Conservation (phyloP, 2,329 filamentous ascomycete species). For the Alternaria triticina region DNA sequence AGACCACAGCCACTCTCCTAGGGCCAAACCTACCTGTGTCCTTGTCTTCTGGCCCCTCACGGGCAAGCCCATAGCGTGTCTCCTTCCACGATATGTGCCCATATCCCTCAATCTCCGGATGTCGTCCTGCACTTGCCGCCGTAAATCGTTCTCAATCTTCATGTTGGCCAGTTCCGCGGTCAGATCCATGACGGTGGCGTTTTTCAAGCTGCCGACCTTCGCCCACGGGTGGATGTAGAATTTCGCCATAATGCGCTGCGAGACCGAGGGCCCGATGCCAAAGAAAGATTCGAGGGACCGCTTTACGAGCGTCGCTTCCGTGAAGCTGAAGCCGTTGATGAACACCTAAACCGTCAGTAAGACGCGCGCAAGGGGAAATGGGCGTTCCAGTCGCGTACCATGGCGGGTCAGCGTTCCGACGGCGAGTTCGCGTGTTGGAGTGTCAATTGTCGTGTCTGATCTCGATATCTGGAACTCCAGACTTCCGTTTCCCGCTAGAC, state of each 20-base stretch:
- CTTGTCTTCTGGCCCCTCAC: constrained; percentile 90
- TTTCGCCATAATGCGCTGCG: constrained; percentile 81
- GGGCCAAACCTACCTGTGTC: constrained; percentile 63
- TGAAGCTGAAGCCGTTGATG: constrained; percentile 86
- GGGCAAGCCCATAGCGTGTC: constrained; percentile 91
- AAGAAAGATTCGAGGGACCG: constrained; percentile 67
- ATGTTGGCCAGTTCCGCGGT: constrained; percentile 86
- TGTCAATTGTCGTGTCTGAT: constrained; percentile 10
- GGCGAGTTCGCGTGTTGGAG: constrained; percentile 24
- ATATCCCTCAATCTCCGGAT: constrained; percentile 88
- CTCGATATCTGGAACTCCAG: constrained; percentile 14
- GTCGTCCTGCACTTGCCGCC: constrained; percentile 79
- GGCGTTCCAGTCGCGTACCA: constrained; percentile 27
- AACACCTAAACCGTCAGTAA: constrained; percentile 66
- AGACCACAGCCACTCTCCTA: background rate
- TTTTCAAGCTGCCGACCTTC: constrained; percentile 75
- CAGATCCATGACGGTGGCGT: constrained; percentile 79
- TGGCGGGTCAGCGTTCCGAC: constrained; percentile 24
- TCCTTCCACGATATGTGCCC: constrained; percentile 83
- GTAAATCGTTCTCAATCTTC: constrained; percentile 91
- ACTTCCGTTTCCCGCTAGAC: constrained; percentile 9
- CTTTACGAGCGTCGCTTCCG: constrained; percentile 82
- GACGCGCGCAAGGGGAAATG: constrained; percentile 15
- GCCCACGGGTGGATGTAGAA: constrained; percentile 86
- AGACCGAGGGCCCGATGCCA: constrained; percentile 45